Base-by-base conservation (phyloP, 179 eudicot species). In the Beta macrorhiza region DNA sequence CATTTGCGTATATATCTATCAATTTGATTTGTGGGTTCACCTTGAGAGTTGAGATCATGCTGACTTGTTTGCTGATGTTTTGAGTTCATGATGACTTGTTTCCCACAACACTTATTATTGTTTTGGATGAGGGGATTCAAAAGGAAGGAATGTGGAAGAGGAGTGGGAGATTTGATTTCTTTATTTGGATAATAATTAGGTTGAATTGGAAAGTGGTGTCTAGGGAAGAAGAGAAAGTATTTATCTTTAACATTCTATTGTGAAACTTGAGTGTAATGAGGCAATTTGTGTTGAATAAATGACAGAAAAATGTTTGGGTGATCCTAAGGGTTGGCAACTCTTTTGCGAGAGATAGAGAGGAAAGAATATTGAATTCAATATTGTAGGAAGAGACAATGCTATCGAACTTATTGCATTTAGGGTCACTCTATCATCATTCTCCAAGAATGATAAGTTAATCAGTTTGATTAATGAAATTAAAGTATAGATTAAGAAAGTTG, bases 11-110 rank as follows among this genome's bases (percentile, higher is more conserved):
- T 20, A 67, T 55, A 52, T 5, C 37, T 12, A 53, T 56, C 76
- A 73, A 73, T 73, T 25, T 73, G 32, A 73, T 52, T 22, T 53
- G 20, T 53, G 61, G 76, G 29, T 58, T 37, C 29, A 37, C 57
- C 17, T 55, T 22, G 44, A 58, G 13, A 22, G 11, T 55, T 22
- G 44, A 58, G 13, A 22, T 55, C 58, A 55, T 69, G 67, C 69
- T 71, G 20, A 22, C 75, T 58, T 49, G 22, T 64, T 25, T 77
- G 72, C 44, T 74, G 63, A 16, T 29, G 32, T 0, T 29, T 29
- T 29, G 32, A 29, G 32, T 29, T 29, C 32, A 69, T 69, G 52
- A 44, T 69, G 45, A 69, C 52, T 68, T 69, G 52, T 69, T 44
- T 68, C 20, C 37, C 47, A 56, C 77, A 74, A 29, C 14, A 22